Conservation (phyloP, 164 flowering plant genomes). For the Magnolia sinica region DNA sequence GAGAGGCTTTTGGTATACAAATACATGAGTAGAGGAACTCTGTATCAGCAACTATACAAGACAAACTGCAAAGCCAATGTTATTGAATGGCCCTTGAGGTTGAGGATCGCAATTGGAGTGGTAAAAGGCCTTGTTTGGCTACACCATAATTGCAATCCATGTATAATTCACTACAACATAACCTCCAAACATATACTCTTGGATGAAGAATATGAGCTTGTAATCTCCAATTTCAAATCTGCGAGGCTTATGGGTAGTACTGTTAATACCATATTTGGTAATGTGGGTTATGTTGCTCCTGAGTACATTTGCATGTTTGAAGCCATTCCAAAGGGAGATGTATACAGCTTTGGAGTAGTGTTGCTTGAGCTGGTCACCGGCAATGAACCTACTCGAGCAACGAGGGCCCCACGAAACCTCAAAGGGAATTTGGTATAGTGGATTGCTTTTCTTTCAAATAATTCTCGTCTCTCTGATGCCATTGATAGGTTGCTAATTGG, state of each 20-base stretch:
- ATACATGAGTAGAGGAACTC: slow-evolving; percentile 31
- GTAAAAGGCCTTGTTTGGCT: slow-evolving; percentile 69
- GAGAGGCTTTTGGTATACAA: slow-evolving; percentile 38
- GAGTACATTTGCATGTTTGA: slow-evolving; percentile 20
- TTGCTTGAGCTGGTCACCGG: slow-evolving; percentile 26
- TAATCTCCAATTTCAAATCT: slow-evolving; percentile 21
- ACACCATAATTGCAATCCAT: slow-evolving; percentile 74
- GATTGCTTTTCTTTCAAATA: slow-evolving; percentile 11
- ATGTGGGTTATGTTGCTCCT: slow-evolving; percentile 27
- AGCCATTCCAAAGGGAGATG: slow-evolving; percentile 27
- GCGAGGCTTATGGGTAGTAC: slow-evolving; percentile 22
- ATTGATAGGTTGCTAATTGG: slow-evolving; percentile 18
- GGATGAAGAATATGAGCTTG: slow-evolving; percentile 48
- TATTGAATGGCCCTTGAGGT: slow-evolving; percentile 22
- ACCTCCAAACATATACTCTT: slow-evolving; percentile 70
- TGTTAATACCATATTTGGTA: slow-evolving; percentile 22
- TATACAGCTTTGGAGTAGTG: slow-evolving; percentile 27
- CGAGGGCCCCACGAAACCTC: slow-evolving; percentile 19
- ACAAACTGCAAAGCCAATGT: neutral
- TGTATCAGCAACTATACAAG: slow-evolving; percentile 26
- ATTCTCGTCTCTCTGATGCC: slow-evolving; percentile 11
- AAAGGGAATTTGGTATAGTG: slow-evolving; percentile 24
- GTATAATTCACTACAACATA: slow-evolving; percentile 68
- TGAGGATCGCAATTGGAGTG: slow-evolving; percentile 20
- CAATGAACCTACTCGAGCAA: slow-evolving; percentile 19